Base-by-base conservation (phyloP, 495 filamentous ascomycete genomes). In the Talaromyces liani region DNA sequence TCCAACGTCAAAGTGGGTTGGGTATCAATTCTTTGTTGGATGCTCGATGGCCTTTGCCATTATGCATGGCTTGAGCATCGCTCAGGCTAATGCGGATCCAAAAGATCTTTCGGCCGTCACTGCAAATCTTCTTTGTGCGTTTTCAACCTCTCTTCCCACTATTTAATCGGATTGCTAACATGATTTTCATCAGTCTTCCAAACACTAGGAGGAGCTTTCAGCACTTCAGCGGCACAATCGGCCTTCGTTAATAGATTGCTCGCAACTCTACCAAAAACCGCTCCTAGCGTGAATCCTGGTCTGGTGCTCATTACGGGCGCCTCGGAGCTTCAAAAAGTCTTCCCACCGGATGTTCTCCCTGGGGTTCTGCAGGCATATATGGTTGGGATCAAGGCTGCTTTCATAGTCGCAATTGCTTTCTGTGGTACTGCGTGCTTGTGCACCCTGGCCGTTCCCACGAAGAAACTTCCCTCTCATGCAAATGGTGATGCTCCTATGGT, bases 21-120 rank as follows among this genome's bases (percentile, higher is more conserved):
- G 84, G 27, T 86, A 83, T 66, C 82, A 85, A 65, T 77, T 85
- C 49, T 66, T 87, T 16, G 65, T 73, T 10, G 84, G 85, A n/a
- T 64, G 72, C 10, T 80, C 81, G 16, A 58, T 54, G 9, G 70
- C 62, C 36, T 55, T 66, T 18, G 65, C 12, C 69, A 72, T 24
- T 60, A 66, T 1, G 69, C 29, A 33, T 18, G 29, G 27, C 29
- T 20, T 58, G 25, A 58, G 18, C 39, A 58, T 58, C 6, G 56
- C 56, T 33, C 56, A 58, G 56, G 56, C 56, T 63, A 12, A 34
- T 77, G 22, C 51, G 39, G 5, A 60, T 65, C 0, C 49, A 73
- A 4, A 69, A 63, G 56, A 58, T 33, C 29, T 58, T 29, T 58
- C 56, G 10, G 33, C 29, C 4, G 56, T 58, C n/a, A 31, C 56